Evolutionary conservation across 306 rosid genomes (phyloP), one percentile per base, ranked within the genome.

Genomic region (Luffa aegyptiaca): DNA sequence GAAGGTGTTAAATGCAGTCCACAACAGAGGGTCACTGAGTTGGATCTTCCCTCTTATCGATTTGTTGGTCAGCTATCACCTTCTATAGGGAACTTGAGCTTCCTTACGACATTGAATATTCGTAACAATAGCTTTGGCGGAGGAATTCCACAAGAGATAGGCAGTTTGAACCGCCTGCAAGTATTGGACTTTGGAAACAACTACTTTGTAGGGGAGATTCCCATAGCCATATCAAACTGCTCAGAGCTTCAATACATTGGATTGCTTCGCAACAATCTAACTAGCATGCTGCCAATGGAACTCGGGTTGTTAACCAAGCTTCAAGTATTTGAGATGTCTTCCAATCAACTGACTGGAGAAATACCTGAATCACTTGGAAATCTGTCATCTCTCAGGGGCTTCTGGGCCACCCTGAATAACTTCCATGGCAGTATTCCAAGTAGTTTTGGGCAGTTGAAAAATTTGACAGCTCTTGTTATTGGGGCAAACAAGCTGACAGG

Each of bases 371-470:
- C 75, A 8, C 39, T 79, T 42, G 84, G 79, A 37, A 86, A 83
- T 75, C 77, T 84, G 36, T 75, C 85, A 9, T 74, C 81, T 42
- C 75, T 81, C 35, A 1, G 5, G 10, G 1, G 0, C 1, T 20
- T 83, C 3, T 18, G 53, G 37, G 8, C 45, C 5, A 1, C 1
- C 0, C 5, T 12, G 9, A 83, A 86, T 33, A 35, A 51, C 26
- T 5, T 86, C 65, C 65, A 20, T 7, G 89, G 86, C 39, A 77
- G 6, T 8, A 81, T 86, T 55, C 88, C 85, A 21, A 69, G 18
- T 20, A 77, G 69, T 66, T 73, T 85, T 14, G 85, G 83, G 12
- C 36, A 41, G 26, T 42, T 82, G 85, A 82, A 59, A 11, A 80
- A 26, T 3, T 61, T 85, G 56, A 8, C 0, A 14, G 0, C 1